Evolutionary conservation across 75 land plant genomes (phyloP).

Genomic region (Chamaecyparis obtusa): DNA sequence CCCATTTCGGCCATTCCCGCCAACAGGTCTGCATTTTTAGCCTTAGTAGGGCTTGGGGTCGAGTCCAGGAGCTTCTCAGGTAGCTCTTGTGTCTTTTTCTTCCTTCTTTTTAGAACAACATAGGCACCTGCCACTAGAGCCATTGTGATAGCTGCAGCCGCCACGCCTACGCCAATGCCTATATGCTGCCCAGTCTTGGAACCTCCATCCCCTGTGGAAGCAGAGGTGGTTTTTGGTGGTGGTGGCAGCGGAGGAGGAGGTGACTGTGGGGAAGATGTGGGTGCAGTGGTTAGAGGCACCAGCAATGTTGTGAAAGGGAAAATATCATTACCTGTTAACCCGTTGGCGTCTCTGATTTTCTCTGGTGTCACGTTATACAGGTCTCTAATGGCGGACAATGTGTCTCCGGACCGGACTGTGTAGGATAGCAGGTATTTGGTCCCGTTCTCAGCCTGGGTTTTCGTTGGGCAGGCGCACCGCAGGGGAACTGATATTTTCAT

Average conservation of each 20-base stretch:
- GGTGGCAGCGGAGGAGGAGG: neutral
- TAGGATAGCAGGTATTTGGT: slow-evolving; percentile 44
- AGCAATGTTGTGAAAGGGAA: slow-evolving; percentile 43
- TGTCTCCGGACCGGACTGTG: slow-evolving; percentile 30
- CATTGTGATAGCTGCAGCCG: neutral
- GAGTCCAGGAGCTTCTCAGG: neutral
- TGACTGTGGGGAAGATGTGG: slow-evolving; percentile 22
- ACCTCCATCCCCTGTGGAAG: neutral
- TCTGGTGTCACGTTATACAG: slow-evolving; percentile 20
- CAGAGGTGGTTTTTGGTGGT: slow-evolving; percentile 10
- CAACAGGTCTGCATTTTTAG: neutral
- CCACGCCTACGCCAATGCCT: slow-evolving; percentile 3
- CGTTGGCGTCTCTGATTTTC: slow-evolving; percentile 31
- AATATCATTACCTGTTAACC: slow-evolving; percentile 5
- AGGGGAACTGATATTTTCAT: slow-evolving; percentile 37
- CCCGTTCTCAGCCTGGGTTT: slow-evolving; percentile 36
- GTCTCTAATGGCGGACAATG: slow-evolving; percentile 14
- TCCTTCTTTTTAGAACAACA: neutral
- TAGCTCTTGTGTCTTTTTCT: neutral
- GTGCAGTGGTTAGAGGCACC: slow-evolving; percentile 42
- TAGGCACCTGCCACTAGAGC: neutral
- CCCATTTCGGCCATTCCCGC: slow-evolving; percentile 4
- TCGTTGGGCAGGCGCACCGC: slow-evolving; percentile 70
- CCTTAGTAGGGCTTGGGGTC: neutral
- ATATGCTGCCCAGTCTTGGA: neutral